Base-by-base conservation (phyloP, 1,139 yeast species). In the Kodamaea arcana region DNA sequence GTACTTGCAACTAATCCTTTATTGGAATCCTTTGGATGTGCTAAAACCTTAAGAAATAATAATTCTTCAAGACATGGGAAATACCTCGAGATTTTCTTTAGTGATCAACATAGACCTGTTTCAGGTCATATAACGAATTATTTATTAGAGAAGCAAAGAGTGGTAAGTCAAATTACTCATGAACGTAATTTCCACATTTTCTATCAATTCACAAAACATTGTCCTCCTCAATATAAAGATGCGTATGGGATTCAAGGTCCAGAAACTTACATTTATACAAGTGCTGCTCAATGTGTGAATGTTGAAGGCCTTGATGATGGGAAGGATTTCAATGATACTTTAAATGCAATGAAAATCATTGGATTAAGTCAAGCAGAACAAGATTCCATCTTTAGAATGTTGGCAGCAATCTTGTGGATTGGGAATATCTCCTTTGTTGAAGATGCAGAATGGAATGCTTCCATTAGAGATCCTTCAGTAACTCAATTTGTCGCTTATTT, bases 51-150 rank as follows among this genome's bases (percentile, higher is more conserved):
- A 52, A 76, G 98, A 58, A 94, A 94, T 60, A 87, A 94, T 63
- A 94, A 94, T 62, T 87, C 97, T 15, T 90, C 97, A 12, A 79
- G 99, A 56, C 98, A 92, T 62, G 99, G 99, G 32, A 94, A 94
- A 60, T 94, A 94, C 58, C 72, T 94, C 38, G 97, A 94, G 60
- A 94, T 94, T 48, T 80, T 78, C 52, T 94, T 94, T 67, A 85
- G 87, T 57, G 68, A 75, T 14, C 72, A 78, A 36, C 86, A 80
- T 51, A 95, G 85, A 55, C 98, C 98, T 2, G 81, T 87, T 31
- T 90, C 96, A 21, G 98, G 97, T 33, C 92, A 88, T 56, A 90
- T 94, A 52, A 94, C 97, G 43, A 94, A 94, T 60, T 94, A 94
- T 58, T 66, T 94, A 47, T 69, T 94, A 45, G 99, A 94, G 54